A percentile compares a stretch with the other conserved stretches of the same genome.
Evolutionary conservation across 75 land plant genomes (phyloP).

Genomic region (Pseudotsuga menziesii): DNA sequence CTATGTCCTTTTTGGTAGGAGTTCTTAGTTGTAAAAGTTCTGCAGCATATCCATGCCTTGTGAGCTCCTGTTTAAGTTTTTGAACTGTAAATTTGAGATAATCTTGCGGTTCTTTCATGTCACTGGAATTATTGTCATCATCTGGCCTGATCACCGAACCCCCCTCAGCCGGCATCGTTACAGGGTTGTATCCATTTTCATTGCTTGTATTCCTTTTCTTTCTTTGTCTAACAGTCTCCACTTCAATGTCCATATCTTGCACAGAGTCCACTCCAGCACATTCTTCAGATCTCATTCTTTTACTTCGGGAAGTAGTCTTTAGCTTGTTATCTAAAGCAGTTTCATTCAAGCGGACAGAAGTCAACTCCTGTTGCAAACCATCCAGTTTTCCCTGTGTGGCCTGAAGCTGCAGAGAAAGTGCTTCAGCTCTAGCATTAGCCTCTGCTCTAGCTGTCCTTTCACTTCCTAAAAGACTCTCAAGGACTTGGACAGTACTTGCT

Average conservation of each 20-base stretch:
- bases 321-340: constrained; percentile 69
- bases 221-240: constrained; percentile 17
- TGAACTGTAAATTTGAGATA: constrained; percentile 72
- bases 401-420: constrained; percentile 75
- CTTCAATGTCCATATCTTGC: constrained; percentile 50
- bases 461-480: constrained; percentile 60
- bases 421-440: constrained; percentile 73
- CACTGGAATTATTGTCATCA: constrained; percentile 25
- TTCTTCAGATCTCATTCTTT: constrained; percentile 57
- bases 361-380: constrained; percentile 60
- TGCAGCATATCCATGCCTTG: constrained; percentile 77
- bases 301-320: constrained; percentile 47
- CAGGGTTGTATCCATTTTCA: constrained; percentile 48
- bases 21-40: constrained; percentile 63
- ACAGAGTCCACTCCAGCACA: constrained; percentile 56
- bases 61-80: constrained; percentile 78
- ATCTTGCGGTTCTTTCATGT: constrained; percentile 38
- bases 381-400: constrained; percentile 72
- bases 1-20: constrained; percentile 68
- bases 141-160: constrained; percentile 42
- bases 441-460: constrained; percentile 75
- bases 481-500: constrained; percentile 71
- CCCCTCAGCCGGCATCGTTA: constrained; percentile 41
- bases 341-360: constrained; percentile 61
- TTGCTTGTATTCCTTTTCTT: constrained; percentile 41